Percentiles rank a stretch among this genome's conserved stretches.
Conservation (phyloP, 345 rosid genomes). For the Lepidium didymum region DNA sequence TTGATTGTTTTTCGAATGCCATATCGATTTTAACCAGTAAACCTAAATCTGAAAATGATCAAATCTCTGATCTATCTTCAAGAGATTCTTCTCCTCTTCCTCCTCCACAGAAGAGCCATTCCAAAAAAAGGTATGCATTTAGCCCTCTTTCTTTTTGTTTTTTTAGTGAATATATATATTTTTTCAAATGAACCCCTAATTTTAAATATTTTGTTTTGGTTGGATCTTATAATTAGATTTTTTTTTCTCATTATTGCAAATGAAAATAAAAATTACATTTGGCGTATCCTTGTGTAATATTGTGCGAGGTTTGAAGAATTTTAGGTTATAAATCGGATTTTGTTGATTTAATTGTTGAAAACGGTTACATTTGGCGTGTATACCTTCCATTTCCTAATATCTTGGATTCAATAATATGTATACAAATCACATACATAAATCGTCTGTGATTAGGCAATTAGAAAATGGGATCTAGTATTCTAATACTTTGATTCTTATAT, state of each 20-base stretch:
- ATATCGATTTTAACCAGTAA: constrained; percentile 2
- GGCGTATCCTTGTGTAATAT: too few relatives aligned
- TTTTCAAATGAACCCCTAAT: not conserved
- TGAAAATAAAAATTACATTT: too few relatives aligned
- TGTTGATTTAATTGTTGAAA: too few relatives aligned
- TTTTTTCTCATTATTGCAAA: too few relatives aligned
- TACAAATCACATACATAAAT: too few relatives aligned
- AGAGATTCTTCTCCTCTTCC: not conserved
- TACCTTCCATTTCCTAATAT: too few relatives aligned
- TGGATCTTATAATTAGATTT: too few relatives aligned
- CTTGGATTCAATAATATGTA: too few relatives aligned
- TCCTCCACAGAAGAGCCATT: not conserved
- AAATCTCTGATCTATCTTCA: constrained; percentile 1
- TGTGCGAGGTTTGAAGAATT: too few relatives aligned
- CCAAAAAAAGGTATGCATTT: constrained; percentile 22
- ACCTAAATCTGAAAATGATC: not conserved
- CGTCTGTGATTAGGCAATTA: too few relatives aligned
- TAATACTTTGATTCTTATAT: not conserved
- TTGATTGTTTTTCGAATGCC: constrained; percentile 10
- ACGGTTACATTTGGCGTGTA: too few relatives aligned
- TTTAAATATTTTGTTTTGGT: not conserved
- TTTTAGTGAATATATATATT: not conserved
- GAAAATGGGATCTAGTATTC: not conserved
- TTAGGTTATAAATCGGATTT: too few relatives aligned
- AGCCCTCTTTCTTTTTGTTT: not conserved